phyloP scores from a whole-genome alignment of 2,329 filamentous ascomycete species.

The Penicillium thymicola region DNA sequence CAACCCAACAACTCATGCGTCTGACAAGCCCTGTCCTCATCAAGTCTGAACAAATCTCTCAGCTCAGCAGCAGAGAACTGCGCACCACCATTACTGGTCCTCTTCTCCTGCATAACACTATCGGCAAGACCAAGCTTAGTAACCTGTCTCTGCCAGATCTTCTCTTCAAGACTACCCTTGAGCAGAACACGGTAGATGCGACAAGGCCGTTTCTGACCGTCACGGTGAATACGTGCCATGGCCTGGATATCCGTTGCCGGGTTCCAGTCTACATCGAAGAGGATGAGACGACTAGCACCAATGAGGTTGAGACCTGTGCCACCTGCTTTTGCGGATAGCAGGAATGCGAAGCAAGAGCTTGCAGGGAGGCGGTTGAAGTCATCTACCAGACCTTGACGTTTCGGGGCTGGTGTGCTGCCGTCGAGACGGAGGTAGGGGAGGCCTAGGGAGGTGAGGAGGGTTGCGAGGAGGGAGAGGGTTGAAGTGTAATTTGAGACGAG shows the following conservation, averaged over 20 bases:
- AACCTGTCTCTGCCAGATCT: conserved; percentile 70
- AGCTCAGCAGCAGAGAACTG: conserved; percentile 66
- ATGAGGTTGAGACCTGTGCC: conserved; percentile 68
- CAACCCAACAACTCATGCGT: conserved; percentile 67
- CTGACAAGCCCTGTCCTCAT: conserved; percentile 59
- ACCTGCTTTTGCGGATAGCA: conserved; percentile 70
- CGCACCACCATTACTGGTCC: conserved; percentile 40
- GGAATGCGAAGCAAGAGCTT: conserved; percentile 62
- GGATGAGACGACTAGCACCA: conserved; percentile 65
- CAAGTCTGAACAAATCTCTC: conserved; percentile 63
- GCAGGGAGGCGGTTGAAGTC: conserved; percentile 62
- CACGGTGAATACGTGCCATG: conserved; percentile 71
- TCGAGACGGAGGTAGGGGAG: conserved; percentile 67
- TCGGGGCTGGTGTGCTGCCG: conserved; percentile 61
- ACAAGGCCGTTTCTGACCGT: conserved; percentile 66
- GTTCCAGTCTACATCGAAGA: conserved; percentile 76
- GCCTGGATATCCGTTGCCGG: conserved; percentile 70
- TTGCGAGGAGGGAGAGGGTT: conserved; percentile 65
- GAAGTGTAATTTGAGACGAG: conserved; percentile 75
- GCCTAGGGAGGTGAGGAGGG: conserved; percentile 57
- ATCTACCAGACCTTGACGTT: conserved; percentile 66
- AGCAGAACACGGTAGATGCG: conserved; percentile 68
- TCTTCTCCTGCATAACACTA: conserved; percentile 67
- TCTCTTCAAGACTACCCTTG: conserved; percentile 68
- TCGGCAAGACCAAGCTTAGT: conserved; percentile 69